Conservation (phyloP, 768 basidiomycete species). For the Fomitopsis pulvina region DNA sequence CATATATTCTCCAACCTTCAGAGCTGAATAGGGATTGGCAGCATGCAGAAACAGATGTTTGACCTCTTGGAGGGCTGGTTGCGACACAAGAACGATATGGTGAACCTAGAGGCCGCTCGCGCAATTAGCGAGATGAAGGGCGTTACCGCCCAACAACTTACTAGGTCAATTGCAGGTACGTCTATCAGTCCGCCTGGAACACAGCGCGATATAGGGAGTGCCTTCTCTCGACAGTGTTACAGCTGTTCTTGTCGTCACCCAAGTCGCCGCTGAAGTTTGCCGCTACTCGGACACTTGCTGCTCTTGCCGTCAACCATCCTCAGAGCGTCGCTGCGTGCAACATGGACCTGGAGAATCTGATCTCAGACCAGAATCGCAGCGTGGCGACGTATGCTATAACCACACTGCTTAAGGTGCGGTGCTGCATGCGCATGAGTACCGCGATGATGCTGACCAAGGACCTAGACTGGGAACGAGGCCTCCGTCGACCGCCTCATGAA, state of each 20-base stretch:
- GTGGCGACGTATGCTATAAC: constrained; percentile 99
- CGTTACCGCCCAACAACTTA: constrained; percentile 69
- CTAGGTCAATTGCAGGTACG: constrained; percentile 84
- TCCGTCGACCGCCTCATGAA: constrained; percentile 99
- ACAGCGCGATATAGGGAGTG: constrained; percentile 5
- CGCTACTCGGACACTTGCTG: constrained; percentile 89
- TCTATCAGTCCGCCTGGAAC: too few species aligned
- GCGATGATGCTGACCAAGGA: constrained; percentile 11
- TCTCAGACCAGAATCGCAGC: constrained; percentile 91
- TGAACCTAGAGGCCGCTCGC: constrained; percentile 96
- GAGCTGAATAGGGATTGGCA: too few species aligned
- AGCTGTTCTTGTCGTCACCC: constrained; percentile 92
- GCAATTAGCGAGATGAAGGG: constrained; percentile 96
- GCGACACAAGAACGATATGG: constrained; percentile 99
- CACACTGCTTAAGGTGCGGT: constrained; percentile 82
- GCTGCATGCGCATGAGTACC: neutral
- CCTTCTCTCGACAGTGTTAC: constrained; percentile 87
- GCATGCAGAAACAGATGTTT: constrained; percentile 86
- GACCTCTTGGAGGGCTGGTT: constrained; percentile 93
- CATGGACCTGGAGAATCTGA: constrained; percentile 93
- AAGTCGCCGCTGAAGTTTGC: constrained; percentile 96
- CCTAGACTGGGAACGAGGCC: constrained; percentile 94
- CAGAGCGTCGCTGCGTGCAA: constrained; percentile 87
- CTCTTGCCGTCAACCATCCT: constrained; percentile 84
- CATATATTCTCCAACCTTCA: too few species aligned